Conservation (phyloP, 495 filamentous ascomycete genomes). For the Penicillium parvum region DNA sequence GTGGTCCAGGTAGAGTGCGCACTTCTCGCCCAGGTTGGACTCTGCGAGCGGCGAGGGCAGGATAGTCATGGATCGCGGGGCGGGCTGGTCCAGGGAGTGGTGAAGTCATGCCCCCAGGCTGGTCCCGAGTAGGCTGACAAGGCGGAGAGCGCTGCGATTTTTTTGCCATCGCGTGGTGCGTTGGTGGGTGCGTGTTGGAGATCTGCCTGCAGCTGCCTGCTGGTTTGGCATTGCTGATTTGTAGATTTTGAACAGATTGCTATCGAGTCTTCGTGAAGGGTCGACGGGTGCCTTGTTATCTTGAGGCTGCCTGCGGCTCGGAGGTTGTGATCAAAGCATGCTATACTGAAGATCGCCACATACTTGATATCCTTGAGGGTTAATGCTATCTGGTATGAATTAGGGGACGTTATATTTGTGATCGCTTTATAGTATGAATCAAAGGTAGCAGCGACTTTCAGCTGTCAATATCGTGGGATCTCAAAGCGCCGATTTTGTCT, state of each 20-base stretch:
- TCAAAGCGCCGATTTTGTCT: too few species aligned
- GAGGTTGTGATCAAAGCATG: too few species aligned
- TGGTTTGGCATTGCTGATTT: background rate
- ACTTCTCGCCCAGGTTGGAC: slow-evolving; percentile 47
- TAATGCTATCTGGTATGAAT: too few species aligned
- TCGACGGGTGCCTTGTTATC: background rate
- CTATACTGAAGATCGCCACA: too few species aligned
- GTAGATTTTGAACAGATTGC: background rate
- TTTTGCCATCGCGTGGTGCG: slow-evolving; percentile 15
- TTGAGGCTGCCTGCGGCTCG: background rate
- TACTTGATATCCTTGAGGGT: too few species aligned
- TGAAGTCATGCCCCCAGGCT: slow-evolving; percentile 20
- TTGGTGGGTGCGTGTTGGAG: background rate
- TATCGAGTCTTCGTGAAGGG: background rate
- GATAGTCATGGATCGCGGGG: slow-evolving; percentile 35
- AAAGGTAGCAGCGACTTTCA: too few species aligned
- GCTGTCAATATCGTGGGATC: too few species aligned
- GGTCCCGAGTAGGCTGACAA: slow-evolving; percentile 22
- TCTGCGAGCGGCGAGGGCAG: slow-evolving; percentile 43
- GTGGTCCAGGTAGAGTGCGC: slow-evolving; percentile 47
- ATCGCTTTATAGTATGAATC: too few species aligned
- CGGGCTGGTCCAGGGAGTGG: slow-evolving; percentile 11
- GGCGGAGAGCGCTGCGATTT: slow-evolving; percentile 29
- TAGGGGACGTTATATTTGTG: too few species aligned
- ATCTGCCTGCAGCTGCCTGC: slow-evolving; percentile 4